Evolutionary conservation across 1,284 basidiomycete genomes (phyloP), one percentile per base, ranked within the genome.

Genomic region (Lignosus rhinocerotis): DNA sequence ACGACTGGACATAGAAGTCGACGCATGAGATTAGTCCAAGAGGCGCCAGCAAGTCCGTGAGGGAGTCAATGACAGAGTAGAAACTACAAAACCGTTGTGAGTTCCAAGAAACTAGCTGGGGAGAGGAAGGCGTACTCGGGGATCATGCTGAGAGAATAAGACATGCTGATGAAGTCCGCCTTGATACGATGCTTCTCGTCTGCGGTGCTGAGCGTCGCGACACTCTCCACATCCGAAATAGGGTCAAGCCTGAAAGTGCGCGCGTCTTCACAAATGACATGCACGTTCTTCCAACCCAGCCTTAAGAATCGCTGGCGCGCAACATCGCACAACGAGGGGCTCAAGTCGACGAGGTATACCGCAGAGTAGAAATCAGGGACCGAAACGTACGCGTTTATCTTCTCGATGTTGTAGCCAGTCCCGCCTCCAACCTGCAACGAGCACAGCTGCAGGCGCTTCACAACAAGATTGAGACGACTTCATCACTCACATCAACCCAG

Each of bases 1-100:
- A 56, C 19, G 64, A 63, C 32, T 66, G 64, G 9, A 66, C 64
- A 50, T 66, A 66, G 56, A 66, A 66, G 55, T 66, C 64, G 25
- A 66, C 58, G 55, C 64, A 66, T n/a, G 58, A 50, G 36, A 66
- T 62, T 30, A 66, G 56, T 0, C 64, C 64, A 12, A 57, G 52
- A 7, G 64, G 64, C 6, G 62, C 59, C 25, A 66, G 62, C 32
- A 66, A 56, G 43, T 66, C 58, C 14, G 54, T 60, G 51, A 66
- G 59, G 32, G 60, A 59, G 54, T 66, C 64, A 50, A 66, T 57
- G 48, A 66, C 64, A 16, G 64, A 66, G 58, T 66, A 66, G 50
- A 66, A 66, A 51, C 64, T 66, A 30, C 11, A 21, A 1, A 16
- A 2, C 2, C 39, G 19, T n/a, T 19, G 30, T 41, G 7, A n/a